Evolutionary conservation across 192 early-diverging fungal species (phyloP), one percentile per base, ranked within the genome.

Genomic region (Pilobolus umbonatus): DNA sequence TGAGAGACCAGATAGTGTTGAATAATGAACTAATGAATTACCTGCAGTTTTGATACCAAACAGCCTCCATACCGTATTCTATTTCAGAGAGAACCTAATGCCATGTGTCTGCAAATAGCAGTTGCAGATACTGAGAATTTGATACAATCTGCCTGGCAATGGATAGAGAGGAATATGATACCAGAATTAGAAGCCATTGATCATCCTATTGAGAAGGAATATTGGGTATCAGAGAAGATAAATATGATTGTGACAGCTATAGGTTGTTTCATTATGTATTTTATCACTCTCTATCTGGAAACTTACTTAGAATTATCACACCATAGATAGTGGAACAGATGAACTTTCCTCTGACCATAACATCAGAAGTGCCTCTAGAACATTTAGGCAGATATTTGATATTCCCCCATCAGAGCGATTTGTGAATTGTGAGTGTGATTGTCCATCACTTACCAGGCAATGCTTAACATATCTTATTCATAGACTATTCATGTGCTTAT

Each of bases 401-500:
- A 75, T 96, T 26, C 75, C 87, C 0, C 74, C 86, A 22, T 80
- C 79, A 3, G 96, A 98, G 64, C 82, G 85, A 48, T 79, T 98
- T 57, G 93, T 98, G 25, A 95, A 87, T 50, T 98, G 93, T 87
- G 69, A 57, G 79, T 52, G 11, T 57, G 57, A 9, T 19, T 51
- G 12, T 32, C 5, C 2, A 28, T 35, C 26, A 40, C 31, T 24
- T 35, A 15, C 11, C 46, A 24, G 24, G 0, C 7, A 19, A 60
- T 2, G 36, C 19, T 34, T 51, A 19, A 50, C 14, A 32, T 40
- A 30, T 2, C 22, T 17, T 2, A 36, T 39, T 10, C 5, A 12
- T 59, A 89, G 87, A 83, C 70, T 99, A 99, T 74, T 92, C 94
- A 10, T 94, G 92, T 60, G 86, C 91, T 3, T 93, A 92, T 58